Percentiles rank a stretch among this genome's conserved stretches.
Evolutionary conservation across 2,329 filamentous ascomycete species (phyloP).

Genomic region (Aspergillus ochraceus): DNA sequence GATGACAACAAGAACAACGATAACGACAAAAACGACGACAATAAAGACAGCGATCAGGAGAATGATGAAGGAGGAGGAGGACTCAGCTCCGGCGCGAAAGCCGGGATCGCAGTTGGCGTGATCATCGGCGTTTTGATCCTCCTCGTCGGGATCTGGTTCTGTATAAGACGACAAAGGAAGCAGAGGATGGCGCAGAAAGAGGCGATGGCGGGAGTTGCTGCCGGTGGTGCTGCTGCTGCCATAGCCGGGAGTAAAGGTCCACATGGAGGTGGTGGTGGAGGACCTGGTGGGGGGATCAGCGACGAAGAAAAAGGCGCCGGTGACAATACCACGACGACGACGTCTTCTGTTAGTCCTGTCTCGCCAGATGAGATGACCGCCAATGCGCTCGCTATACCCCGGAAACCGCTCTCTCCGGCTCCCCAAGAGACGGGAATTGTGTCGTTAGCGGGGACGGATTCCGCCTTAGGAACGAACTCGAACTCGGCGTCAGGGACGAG

Average conservation of each 20-base stretch:
- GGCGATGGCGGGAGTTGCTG: not conserved
- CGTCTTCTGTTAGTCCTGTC: not conserved
- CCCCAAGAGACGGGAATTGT: not conserved
- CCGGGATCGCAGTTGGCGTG: constrained; percentile 39
- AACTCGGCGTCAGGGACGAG: not conserved
- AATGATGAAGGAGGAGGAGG: not conserved
- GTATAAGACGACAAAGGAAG: constrained; percentile 16
- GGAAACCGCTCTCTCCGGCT: constrained; percentile 16
- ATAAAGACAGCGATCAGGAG: not conserved
- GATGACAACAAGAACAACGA: too few relatives aligned
- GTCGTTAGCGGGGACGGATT: not conserved
- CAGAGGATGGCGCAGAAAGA: not conserved
- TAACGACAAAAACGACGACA: not conserved
- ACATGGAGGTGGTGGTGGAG: not conserved
- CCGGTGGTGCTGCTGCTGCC: not conserved
- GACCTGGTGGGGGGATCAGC: not conserved
- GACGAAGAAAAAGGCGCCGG: not conserved
- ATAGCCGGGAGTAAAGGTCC: not conserved
- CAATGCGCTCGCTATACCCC: constrained; percentile 1
- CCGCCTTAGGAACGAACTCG: too few relatives aligned
- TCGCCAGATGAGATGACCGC: not conserved
- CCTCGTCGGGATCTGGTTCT: constrained; percentile 18
- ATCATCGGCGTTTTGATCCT: constrained; percentile 34
- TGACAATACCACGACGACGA: not conserved
- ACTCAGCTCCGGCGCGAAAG: constrained; percentile 29